Evolutionary conservation across 2,329 filamentous ascomycete species (phyloP), one percentile per base, ranked within the genome.

Genomic region (Microsporum canis): DNA sequence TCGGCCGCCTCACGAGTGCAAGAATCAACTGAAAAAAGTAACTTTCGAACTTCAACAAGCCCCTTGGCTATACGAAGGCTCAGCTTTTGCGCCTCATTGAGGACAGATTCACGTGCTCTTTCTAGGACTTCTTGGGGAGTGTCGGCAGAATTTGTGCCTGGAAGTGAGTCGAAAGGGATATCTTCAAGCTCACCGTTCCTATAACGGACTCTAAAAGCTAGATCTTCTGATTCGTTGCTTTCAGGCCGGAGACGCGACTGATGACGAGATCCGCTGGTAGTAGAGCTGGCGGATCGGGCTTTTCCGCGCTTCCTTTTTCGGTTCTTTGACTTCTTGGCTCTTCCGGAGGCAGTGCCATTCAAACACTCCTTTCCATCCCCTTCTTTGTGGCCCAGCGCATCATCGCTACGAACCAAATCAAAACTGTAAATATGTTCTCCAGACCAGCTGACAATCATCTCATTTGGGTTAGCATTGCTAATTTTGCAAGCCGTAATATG

Each of bases 401-500:
- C 82, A 1, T 82, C 79, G 65, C 79, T 82, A 56, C 79, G 78
- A 49, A 84, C 72, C 14, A 88, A 77, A 67, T 88, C 84, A 67
- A 88, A 88, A 66, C 81, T 82, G 71, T 85, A 85, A 58, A 87
- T 84, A 64, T 83, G 79, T 63, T 86, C 84, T 27, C 82, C 83
- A 23, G 83, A 86, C 85, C 85, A 88, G 66, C 84, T 87, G 27
- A 83, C 85, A 12, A 88, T 72, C 67, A 88, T 80, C 67, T 88
- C 84, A 64, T 87, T 84, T 0, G 85, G 85, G 63, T 85, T 80
- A 6, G 82, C 83, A 71, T 87, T 83, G 65, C 84, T 86, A 67
- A 88, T 88, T 71, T 87, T 88, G 72, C 84, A 86, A 14, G 85
- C 84, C 1, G 85, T 87, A 67, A 88, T 87, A 66, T 87, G 84